phyloP scores from a whole-genome alignment of 805 yeast genomes.

The Hanseniaspora hatyaiensis region DNA sequence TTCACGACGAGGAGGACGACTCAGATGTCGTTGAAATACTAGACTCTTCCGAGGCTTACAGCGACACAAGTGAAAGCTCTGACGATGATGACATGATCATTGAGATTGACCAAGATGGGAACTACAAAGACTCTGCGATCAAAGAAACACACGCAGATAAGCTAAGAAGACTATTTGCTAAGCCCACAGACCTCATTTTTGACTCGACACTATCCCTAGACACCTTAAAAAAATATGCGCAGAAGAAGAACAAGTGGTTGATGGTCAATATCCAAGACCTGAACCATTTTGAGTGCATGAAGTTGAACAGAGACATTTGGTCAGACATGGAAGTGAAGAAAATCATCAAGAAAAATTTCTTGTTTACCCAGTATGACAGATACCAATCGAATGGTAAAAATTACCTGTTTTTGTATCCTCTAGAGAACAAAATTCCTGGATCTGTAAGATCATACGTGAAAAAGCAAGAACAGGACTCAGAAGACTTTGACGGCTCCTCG shows the following conservation, averaged over 20 bases:
- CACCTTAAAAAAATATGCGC: conserved; percentile 57
- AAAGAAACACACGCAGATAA: conserved; percentile 42
- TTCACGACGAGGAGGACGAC: conserved; percentile 32
- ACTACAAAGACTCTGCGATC: conserved; percentile 19
- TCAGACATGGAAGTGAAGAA: conserved; percentile 53
- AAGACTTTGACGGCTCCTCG: too few species aligned
- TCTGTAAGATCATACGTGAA: background rate
- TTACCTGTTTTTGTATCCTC: conserved; percentile 62
- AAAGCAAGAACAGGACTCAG: background rate
- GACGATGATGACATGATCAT: conserved; percentile 8
- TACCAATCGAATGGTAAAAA: conserved; percentile 65
- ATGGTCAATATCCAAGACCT: conserved; percentile 79
- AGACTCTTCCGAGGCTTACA: background rate
- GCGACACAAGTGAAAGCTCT: background rate
- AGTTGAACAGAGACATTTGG: conserved; percentile 90
- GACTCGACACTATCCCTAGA: conserved; percentile 34
- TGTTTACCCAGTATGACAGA: conserved; percentile 74
- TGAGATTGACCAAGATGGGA: background rate
- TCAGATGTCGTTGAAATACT: conserved; percentile 10
- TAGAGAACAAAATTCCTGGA: conserved; percentile 32
- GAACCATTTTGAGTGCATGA: conserved; percentile 77
- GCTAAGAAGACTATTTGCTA: conserved; percentile 72
- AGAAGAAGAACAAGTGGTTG: conserved; percentile 58
- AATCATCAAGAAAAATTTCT: conserved; percentile 52
- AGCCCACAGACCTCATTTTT: conserved; percentile 62